Percentiles rank a stretch among this genome's conserved stretches.
phyloP scores from a whole-genome alignment of 345 rosid genomes.

The Angophora floribunda region DNA sequence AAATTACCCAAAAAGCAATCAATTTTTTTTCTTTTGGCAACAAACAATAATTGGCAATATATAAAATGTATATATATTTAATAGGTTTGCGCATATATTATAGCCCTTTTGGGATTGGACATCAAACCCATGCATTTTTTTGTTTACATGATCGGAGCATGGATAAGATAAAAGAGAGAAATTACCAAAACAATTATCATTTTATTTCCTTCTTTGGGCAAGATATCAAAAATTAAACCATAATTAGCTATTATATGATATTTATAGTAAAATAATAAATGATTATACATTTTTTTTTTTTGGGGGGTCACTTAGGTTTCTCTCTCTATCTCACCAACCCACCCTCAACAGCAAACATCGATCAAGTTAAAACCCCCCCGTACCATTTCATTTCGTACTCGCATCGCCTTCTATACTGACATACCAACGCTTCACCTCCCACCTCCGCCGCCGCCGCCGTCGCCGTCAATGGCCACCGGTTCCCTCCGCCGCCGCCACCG shows the following conservation, averaged over 20 bases:
- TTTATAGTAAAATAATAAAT: background rate
- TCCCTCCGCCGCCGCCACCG: constrained; percentile 1
- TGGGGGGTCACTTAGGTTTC: background rate
- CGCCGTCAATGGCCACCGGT: constrained; percentile 6
- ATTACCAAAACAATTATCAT: background rate
- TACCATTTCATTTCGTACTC: background rate
- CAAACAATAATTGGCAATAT: background rate
- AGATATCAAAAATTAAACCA: background rate
- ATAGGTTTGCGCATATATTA: background rate
- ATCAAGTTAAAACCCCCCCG: background rate
- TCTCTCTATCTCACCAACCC: background rate
- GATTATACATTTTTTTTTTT: background rate
- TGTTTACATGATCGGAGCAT: background rate
- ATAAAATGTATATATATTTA: background rate
- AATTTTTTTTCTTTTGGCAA: background rate
- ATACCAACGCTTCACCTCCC: background rate
- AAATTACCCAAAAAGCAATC: background rate
- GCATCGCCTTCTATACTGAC: constrained; percentile 4
- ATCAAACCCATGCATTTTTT: background rate
- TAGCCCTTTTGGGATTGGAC: background rate
- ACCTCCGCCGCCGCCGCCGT: background rate
- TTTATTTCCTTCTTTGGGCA: background rate
- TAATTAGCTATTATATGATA: background rate
- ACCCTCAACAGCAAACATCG: background rate
- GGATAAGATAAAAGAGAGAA: background rate